A percentile compares a stretch with the other conserved stretches of the same genome.
These are phyloP conservation scores for Fusarium lyarnte DNA, from an alignment of 2,329 filamentous ascomycete species.

Conservation along the genomic window DNA sequence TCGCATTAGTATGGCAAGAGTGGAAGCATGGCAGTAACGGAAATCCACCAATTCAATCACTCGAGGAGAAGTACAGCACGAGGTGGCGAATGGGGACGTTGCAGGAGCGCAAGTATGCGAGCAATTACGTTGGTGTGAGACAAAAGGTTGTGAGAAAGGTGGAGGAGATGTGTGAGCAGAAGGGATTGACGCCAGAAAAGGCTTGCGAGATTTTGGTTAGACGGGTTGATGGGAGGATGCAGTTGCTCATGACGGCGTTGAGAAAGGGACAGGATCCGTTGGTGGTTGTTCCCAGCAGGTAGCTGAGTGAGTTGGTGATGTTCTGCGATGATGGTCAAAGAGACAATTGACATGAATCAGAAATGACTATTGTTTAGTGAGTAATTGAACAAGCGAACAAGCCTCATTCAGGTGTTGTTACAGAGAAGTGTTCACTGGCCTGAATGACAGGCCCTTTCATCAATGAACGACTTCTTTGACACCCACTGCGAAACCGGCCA, in stretches of 20 bases:
- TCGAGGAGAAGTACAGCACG: constrained; percentile 34
- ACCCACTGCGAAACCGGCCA: background rate
- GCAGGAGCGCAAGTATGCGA: constrained; percentile 39
- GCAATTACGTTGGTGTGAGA: constrained; percentile 41
- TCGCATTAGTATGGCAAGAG: constrained; percentile 37
- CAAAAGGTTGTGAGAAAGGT: constrained; percentile 35
- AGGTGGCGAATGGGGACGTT: constrained; percentile 32
- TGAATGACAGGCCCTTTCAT: background rate
- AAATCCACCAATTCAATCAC: constrained; percentile 33
- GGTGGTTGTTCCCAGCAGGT: constrained; percentile 17
- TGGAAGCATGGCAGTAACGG: constrained; percentile 36
- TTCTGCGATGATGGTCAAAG: background rate
- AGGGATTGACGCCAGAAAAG: background rate
- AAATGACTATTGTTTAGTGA: background rate
- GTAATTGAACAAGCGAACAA: background rate
- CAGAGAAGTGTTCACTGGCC: background rate
- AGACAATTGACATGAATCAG: background rate
- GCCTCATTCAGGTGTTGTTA: background rate
- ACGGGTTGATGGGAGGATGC: constrained; percentile 39
- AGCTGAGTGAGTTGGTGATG: background rate
- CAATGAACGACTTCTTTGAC: constrained; percentile 3
- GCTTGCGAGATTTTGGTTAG: constrained; percentile 29
- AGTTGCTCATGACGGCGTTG: constrained; percentile 33
- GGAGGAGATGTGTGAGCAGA: constrained; percentile 23
- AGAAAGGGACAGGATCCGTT: constrained; percentile 37